These are phyloP conservation scores for Naganishia albida DNA, from an alignment of 1,284 basidiomycete genomes.

Conservation along the genomic window DNA sequence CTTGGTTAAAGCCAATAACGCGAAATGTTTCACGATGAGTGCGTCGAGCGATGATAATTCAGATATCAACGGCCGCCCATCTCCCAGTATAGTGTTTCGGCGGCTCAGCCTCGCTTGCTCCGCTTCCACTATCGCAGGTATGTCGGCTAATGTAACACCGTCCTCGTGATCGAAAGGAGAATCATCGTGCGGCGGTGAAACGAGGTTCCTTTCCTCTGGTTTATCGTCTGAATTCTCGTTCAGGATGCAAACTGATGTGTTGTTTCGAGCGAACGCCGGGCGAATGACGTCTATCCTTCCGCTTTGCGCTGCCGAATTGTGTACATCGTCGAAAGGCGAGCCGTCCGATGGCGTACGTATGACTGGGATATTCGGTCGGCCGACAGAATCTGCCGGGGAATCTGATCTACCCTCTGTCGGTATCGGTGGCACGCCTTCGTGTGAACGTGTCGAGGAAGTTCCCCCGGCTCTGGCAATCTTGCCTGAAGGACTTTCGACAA, in stretches of 20 bases:
- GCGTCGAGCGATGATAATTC: slow-evolving; percentile 82
- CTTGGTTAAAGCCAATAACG: slow-evolving; percentile 75
- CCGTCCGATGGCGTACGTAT: slow-evolving; percentile 4
- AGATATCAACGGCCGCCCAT: slow-evolving; percentile 74
- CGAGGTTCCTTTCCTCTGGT: slow-evolving; percentile 32
- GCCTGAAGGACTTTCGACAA: slow-evolving; percentile 93
- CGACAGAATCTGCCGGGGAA: slow-evolving; percentile 14
- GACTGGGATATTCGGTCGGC: not conserved
- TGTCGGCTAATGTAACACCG: slow-evolving; percentile 94
- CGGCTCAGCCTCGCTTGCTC: slow-evolving; percentile 85
- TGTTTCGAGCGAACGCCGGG: slow-evolving; percentile 74
- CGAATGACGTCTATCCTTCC: slow-evolving; percentile 59
- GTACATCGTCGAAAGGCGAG: not conserved
- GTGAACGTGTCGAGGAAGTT: slow-evolving; percentile 9
- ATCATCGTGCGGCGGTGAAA: slow-evolving; percentile 35
- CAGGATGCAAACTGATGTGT: slow-evolving; percentile 85
- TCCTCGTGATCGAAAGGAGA: slow-evolving; percentile 56
- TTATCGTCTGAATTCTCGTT: slow-evolving; percentile 70
- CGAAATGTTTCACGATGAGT: slow-evolving; percentile 88
- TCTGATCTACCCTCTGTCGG: slow-evolving; percentile 15
- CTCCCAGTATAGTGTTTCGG: slow-evolving; percentile 72
- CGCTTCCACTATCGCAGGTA: slow-evolving; percentile 87
- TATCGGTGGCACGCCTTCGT: slow-evolving; percentile 20
- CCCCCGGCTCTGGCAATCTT: slow-evolving; percentile 61
- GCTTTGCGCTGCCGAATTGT: not conserved